A percentile compares a stretch with the other conserved stretches of the same genome.
These are phyloP conservation scores for Immersiporthe knoxdaviesiana DNA, from an alignment of 2,329 filamentous ascomycete genomes.

Conservation along the genomic window DNA sequence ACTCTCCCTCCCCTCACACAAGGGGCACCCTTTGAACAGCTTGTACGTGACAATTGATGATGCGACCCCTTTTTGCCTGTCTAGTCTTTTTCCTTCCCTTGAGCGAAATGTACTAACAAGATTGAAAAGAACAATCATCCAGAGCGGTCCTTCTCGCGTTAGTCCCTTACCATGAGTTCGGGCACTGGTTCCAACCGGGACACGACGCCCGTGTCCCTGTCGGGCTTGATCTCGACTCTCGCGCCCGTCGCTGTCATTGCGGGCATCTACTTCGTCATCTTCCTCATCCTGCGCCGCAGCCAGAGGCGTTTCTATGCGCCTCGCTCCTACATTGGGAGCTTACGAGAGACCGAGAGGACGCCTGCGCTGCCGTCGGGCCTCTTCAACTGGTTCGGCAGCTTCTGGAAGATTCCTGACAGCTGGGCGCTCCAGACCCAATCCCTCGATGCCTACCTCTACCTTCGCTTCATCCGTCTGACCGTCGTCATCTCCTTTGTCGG, in stretches of 20 bases:
- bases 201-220: constrained; percentile 20
- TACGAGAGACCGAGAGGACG: constrained; percentile 57
- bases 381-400: constrained; percentile 69
- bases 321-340: constrained; percentile 52
- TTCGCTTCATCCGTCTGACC: constrained; percentile 30
- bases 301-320: constrained; percentile 54
- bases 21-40: background rate
- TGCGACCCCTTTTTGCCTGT: background rate
- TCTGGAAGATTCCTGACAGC: constrained; percentile 72
- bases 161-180: constrained; percentile 4
- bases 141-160: background rate
- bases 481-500: constrained; percentile 74
- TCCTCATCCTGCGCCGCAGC: constrained; percentile 49
- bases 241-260: constrained; percentile 44
- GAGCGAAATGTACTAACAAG: background rate
- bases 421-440: constrained; percentile 54
- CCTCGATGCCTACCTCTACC: constrained; percentile 29
- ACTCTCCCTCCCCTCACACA: background rate
- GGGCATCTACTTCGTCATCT: constrained; percentile 47
- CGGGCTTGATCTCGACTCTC: constrained; percentile 48
- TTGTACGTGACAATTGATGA: background rate
- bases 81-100: background rate
- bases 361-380: constrained; percentile 62
- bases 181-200: background rate
- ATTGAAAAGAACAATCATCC: background rate